Conservation (phyloP, 2,329 filamentous ascomycete species). For the Arthrinium puccinioides region DNA sequence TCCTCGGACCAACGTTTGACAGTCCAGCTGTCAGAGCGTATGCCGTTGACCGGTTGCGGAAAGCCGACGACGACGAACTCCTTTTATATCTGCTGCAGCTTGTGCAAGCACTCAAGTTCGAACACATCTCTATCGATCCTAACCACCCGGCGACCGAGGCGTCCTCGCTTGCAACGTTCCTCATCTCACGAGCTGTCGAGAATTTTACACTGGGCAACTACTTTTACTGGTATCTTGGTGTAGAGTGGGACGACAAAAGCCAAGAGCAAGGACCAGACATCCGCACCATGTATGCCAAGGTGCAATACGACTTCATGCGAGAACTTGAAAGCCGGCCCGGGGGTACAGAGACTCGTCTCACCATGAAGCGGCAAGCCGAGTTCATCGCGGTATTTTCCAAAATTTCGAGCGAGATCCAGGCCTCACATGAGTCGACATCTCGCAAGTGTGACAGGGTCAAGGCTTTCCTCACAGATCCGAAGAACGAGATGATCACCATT, state of each 20-base stretch:
- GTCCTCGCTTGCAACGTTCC: slow-evolving; percentile 82
- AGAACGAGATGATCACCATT: slow-evolving; percentile 78
- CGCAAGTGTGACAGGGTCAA: slow-evolving; percentile 82
- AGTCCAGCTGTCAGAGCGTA: slow-evolving; percentile 85
- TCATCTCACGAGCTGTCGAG: slow-evolving; percentile 78
- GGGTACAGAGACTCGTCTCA: slow-evolving; percentile 67
- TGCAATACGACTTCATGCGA: slow-evolving; percentile 94
- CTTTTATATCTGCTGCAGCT: slow-evolving; percentile 87
- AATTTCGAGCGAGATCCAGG: slow-evolving; percentile 81
- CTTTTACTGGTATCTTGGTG: slow-evolving; percentile 97
- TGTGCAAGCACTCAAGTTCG: slow-evolving; percentile 93
- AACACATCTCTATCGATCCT: slow-evolving; percentile 60
- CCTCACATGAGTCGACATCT: slow-evolving; percentile 67
- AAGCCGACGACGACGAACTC: slow-evolving; percentile 87
- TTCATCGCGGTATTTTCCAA: slow-evolving; percentile 80
- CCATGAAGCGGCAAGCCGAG: slow-evolving; percentile 79
- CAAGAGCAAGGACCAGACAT: slow-evolving; percentile 68
- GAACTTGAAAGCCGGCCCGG: slow-evolving; percentile 67
- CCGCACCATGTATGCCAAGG: slow-evolving; percentile 81
- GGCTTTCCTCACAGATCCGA: slow-evolving; percentile 75
- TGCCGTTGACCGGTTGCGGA: slow-evolving; percentile 83
- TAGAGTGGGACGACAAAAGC: slow-evolving; percentile 84
- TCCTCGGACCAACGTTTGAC: slow-evolving; percentile 87
- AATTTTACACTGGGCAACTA: slow-evolving; percentile 93
- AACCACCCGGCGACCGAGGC: slow-evolving; percentile 54